Base-by-base conservation (phyloP, 805 yeast species). In the Pichia membranifaciens region DNA sequence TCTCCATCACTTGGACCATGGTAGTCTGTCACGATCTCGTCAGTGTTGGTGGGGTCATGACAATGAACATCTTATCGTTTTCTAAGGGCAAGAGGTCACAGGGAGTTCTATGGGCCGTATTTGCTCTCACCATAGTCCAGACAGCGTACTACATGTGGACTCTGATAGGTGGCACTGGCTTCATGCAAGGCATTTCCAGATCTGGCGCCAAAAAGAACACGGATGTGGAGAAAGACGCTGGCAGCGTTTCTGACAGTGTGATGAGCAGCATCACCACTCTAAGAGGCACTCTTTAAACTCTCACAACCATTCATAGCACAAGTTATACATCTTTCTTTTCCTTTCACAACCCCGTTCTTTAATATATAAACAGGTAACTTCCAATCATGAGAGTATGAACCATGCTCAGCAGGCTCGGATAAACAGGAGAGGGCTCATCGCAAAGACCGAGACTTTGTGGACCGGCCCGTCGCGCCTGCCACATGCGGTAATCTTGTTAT, bases 341-440 rank as follows among this genome's bases (percentile, higher is more conserved):
- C 16, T 33, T n/a, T 17, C 6, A 9, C 20, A n/a, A 7, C n/a
- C 20, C 36, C n/a, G n/a, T n/a, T n/a, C n/a, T n/a, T n/a, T n/a
- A n/a, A n/a, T n/a, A n/a, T n/a, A n/a, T n/a, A n/a, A n/a, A n/a
- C n/a, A n/a, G n/a, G n/a, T n/a, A n/a, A n/a, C n/a, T n/a, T n/a
- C n/a, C n/a, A n/a, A n/a, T n/a, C n/a, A n/a, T n/a, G n/a, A n/a
- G n/a, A n/a, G n/a, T n/a, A n/a, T n/a, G n/a, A n/a, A n/a, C n/a
- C n/a, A n/a, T n/a, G n/a, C n/a, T n/a, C n/a, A n/a, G 33, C 33
- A 29, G 33, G n/a, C n/a, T n/a, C n/a, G n/a, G n/a, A 71, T 68
- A 71, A 70, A 43, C 74, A 70, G 54, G 70, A 69, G 59, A 75
- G 71, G 54, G 39, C 39, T 37, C 39, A 37, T 21, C 39, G 12